Conservation (phyloP, 495 filamentous ascomycete genomes). For the Trichocladium antarcticum region DNA sequence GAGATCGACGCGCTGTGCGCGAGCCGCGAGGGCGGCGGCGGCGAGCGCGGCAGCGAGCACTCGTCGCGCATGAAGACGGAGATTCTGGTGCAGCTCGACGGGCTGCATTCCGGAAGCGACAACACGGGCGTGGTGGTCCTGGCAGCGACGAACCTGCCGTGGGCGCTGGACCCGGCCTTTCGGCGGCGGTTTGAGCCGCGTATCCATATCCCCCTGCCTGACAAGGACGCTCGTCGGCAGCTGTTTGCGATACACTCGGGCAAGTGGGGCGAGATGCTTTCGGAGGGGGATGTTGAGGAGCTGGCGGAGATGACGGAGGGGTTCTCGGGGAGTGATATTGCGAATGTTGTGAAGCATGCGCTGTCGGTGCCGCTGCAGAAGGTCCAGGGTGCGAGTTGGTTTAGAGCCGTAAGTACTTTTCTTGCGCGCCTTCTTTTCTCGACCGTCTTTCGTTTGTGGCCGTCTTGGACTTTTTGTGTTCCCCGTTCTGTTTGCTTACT, state of each 20-base stretch:
- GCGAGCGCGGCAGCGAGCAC: constrained; percentile 80
- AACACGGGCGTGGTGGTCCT: constrained; percentile 79
- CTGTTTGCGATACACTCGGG: constrained; percentile 89
- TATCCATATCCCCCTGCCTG: constrained; percentile 83
- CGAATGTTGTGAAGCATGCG: constrained; percentile 82
- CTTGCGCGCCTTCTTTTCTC: too few relatives aligned
- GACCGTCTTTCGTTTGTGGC: too few relatives aligned
- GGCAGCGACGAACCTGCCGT: constrained; percentile 94
- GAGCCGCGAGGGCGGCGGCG: constrained; percentile 47
- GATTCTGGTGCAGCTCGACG: constrained; percentile 95
- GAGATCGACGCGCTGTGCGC: constrained; percentile 94
- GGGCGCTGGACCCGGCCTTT: constrained; percentile 89
- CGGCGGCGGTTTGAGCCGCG: constrained; percentile 81
- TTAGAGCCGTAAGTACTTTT: background rate
- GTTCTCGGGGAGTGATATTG: constrained; percentile 90
- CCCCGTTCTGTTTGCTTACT: too few relatives aligned
- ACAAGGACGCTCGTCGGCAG: constrained; percentile 67
- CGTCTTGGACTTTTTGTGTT: too few relatives aligned
- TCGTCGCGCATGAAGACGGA: constrained; percentile 91
- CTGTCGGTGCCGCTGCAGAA: constrained; percentile 86
- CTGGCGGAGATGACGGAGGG: constrained; percentile 71
- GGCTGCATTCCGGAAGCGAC: constrained; percentile 48
- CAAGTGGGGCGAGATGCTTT: constrained; percentile 52
- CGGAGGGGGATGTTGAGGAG: constrained; percentile 54
- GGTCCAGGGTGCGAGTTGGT: constrained; percentile 74